Conservation (phyloP, 768 basidiomycete species). For the Ramaria sp. region DNA sequence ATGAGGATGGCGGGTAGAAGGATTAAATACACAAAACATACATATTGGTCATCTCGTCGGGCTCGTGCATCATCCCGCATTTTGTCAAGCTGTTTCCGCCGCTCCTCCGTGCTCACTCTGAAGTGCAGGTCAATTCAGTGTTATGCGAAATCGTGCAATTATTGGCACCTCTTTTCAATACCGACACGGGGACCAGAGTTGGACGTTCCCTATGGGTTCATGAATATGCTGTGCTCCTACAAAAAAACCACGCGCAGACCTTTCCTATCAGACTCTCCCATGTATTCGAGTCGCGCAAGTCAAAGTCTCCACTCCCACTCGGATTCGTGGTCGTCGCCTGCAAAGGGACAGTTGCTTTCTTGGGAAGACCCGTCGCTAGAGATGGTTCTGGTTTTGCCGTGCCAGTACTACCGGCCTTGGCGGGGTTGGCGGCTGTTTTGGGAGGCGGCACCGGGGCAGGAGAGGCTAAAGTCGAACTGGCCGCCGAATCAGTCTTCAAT, state of each 20-base stretch:
- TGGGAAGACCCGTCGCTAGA: background rate
- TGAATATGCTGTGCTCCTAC: background rate
- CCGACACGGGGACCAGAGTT: slow-evolving; percentile 2
- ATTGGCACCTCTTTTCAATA: background rate
- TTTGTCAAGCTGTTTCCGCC: slow-evolving; percentile 53
- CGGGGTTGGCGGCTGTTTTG: background rate
- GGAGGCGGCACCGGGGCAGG: background rate
- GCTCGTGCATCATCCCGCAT: slow-evolving; percentile 61
- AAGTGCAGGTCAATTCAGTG: background rate
- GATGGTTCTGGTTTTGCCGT: background rate
- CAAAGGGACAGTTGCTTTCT: background rate
- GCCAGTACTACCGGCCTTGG: background rate
- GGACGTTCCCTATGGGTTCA: background rate
- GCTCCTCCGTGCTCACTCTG: slow-evolving; percentile 47
- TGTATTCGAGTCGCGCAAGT: slow-evolving; percentile 6
- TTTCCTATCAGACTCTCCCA: slow-evolving; percentile 6
- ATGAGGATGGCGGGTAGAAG: background rate
- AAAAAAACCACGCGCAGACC: background rate
- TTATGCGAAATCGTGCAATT: background rate
- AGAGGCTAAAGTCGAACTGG: background rate
- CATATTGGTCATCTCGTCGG: slow-evolving; percentile 13
- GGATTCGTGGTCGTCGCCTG: slow-evolving; percentile 6
- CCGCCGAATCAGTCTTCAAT: background rate
- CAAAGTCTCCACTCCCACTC: slow-evolving; percentile 8
- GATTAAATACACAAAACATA: background rate